Conservation (phyloP, 352 stramenopile genomes). For the Phytophthora tentaculata region DNA sequence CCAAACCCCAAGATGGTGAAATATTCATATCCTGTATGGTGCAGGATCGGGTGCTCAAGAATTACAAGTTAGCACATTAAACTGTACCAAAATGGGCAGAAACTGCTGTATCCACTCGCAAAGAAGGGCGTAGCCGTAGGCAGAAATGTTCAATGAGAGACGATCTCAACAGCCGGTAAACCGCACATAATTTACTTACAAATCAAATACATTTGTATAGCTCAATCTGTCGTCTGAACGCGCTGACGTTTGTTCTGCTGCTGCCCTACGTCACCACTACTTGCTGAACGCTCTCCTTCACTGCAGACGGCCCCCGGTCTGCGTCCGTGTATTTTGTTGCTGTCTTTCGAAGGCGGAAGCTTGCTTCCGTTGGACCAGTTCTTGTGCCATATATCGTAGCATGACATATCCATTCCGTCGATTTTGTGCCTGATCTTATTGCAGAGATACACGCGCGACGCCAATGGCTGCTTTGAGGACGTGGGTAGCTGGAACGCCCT, state of each 20-base stretch:
- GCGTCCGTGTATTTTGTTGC: neutral
- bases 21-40: neutral
- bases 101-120: neutral
- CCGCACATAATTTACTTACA: no score
- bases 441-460: neutral
- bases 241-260: neutral
- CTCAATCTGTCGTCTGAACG: neutral
- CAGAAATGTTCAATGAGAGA: no score
- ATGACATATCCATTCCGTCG: neutral
- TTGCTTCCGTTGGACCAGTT: neutral
- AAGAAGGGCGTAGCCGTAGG: neutral
- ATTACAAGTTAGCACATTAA: neutral
- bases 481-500: neutral
- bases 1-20: neutral
- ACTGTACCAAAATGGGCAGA: neutral
- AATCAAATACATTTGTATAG: neutral
- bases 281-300: neutral
- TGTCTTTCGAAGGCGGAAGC: neutral
- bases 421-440: slow-evolving; percentile 6
- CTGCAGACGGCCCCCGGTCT: neutral
- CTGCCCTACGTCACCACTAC: neutral
- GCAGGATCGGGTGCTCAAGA: neutral
- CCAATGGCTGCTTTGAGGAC: neutral
- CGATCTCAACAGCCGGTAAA: no score
- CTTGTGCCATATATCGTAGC: slow-evolving; percentile 13